Conservation (phyloP, 2,329 filamentous ascomycete species). For the Fusarium neocosmosporiellum region DNA sequence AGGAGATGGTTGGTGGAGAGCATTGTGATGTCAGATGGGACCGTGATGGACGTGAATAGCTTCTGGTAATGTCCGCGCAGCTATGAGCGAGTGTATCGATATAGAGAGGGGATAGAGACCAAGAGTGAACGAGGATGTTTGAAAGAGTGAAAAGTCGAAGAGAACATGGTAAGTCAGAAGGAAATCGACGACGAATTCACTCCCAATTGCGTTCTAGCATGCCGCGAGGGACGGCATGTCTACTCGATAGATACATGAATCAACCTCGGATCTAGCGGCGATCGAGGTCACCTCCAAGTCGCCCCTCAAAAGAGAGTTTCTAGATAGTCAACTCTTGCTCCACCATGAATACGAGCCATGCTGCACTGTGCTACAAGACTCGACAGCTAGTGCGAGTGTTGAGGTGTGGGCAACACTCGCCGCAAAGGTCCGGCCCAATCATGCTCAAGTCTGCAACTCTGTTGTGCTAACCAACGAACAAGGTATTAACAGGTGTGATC, state of each 20-base stretch:
- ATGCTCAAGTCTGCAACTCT: not conserved
- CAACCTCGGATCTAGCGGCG: not conserved
- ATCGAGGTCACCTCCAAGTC: not conserved
- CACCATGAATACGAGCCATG: not conserved
- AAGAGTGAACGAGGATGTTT: not conserved
- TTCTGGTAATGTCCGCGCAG: not conserved
- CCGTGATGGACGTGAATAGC: not conserved
- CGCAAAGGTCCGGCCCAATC: conserved; percentile 12
- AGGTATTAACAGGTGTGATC: not conserved
- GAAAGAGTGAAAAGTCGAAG: not conserved
- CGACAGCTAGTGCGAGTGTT: conserved; percentile 22
- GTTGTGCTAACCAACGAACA: not conserved
- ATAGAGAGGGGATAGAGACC: not conserved
- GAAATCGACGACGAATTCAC: conserved; percentile 14
- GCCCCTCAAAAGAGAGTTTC: not conserved
- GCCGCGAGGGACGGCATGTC: conserved; percentile 1
- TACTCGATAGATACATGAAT: not conserved
- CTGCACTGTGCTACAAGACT: not conserved
- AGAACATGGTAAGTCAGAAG: conserved; percentile 1
- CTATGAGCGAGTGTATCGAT: conserved; percentile 31
- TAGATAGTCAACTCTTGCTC: not conserved
- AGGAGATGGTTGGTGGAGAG: conserved; percentile 48
- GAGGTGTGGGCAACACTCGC: conserved; percentile 1
- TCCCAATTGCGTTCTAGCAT: conserved; percentile 22
- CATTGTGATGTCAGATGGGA: conserved; percentile 39